Evolutionary conservation across 2,329 filamentous ascomycete species (phyloP).

Genomic region (Fusarium aywerte): DNA sequence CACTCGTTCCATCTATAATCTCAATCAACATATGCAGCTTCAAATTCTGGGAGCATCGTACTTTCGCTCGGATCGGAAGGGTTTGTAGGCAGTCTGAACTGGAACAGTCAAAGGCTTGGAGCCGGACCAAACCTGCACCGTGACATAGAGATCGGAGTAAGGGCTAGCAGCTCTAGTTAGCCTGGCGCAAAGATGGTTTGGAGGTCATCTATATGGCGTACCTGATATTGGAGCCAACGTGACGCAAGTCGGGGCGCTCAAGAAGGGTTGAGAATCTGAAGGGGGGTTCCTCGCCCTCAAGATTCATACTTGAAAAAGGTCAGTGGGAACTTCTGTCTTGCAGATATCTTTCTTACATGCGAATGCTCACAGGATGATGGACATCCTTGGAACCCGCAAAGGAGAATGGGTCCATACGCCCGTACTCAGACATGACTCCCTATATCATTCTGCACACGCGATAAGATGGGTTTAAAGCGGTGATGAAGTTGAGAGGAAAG

Average conservation of each 20-base stretch:
- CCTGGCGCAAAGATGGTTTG: slow-evolving; percentile 5
- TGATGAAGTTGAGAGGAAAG: neutral
- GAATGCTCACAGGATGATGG: slow-evolving; percentile 75
- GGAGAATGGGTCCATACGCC: slow-evolving; percentile 90
- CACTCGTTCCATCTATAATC: slow-evolving; percentile 88
- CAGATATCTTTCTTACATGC: slow-evolving; percentile 60
- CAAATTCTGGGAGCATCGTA: slow-evolving; percentile 46
- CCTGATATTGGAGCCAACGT: slow-evolving; percentile 88
- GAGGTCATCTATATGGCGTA: slow-evolving; percentile 48
- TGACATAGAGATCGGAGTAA: slow-evolving; percentile 90
- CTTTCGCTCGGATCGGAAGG: slow-evolving; percentile 80
- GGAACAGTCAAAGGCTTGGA: slow-evolving; percentile 94
- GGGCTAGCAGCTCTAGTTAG: slow-evolving; percentile 61
- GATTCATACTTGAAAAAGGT: slow-evolving; percentile 55
- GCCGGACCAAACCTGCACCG: slow-evolving; percentile 92
- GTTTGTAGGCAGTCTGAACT: slow-evolving; percentile 90
- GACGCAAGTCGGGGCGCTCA: slow-evolving; percentile 80
- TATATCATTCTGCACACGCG: slow-evolving; percentile 43
- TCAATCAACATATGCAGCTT: slow-evolving; percentile 18
- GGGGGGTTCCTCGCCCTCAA: slow-evolving; percentile 58
- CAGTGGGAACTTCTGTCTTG: slow-evolving; percentile 15
- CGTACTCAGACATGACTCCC: slow-evolving; percentile 53
- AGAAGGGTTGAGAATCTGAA: slow-evolving; percentile 74
- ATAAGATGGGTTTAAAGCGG: neutral
- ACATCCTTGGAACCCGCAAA: slow-evolving; percentile 91